Conservation (phyloP, 495 filamentous ascomycete genomes). For the Podospora appendiculata region DNA sequence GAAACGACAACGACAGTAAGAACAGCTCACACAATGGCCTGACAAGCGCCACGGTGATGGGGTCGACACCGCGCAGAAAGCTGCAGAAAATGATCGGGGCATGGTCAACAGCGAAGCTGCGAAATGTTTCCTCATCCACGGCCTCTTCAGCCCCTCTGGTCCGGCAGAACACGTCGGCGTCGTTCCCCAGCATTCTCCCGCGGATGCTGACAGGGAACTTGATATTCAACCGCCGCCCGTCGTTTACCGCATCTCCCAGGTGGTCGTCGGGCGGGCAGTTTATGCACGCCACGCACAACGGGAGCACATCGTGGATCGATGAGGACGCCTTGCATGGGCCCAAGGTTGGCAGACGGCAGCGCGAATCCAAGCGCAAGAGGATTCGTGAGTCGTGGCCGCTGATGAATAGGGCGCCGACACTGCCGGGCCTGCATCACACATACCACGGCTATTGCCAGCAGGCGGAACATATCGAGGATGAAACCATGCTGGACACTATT, state of each 20-base stretch:
- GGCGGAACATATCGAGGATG: not conserved
- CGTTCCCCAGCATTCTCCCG: not conserved
- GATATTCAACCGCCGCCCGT: not conserved
- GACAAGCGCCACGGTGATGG: not conserved
- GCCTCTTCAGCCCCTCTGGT: no score
- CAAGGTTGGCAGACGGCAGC: conserved; percentile 16
- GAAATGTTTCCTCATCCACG: no score
- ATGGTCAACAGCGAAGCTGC: not conserved
- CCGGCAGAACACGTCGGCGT: not conserved
- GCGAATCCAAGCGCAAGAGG: conserved; percentile 5
- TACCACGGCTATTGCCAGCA: conserved; percentile 7
- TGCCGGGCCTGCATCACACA: conserved; percentile 12
- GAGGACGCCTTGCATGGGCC: conserved; percentile 36
- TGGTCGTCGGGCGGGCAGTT: not conserved
- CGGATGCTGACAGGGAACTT: not conserved
- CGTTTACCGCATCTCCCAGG: not conserved
- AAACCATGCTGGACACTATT: not conserved
- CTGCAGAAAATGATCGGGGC: not conserved
- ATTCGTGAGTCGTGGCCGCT: conserved; percentile 17
- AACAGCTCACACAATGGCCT: not conserved
- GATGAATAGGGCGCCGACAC: conserved; percentile 9
- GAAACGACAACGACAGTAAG: not conserved
- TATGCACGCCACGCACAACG: not conserved
- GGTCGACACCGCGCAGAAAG: not conserved
- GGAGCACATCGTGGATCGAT: conserved; percentile 32